Percentiles rank a stretch among this genome's conserved stretches.
phyloP scores from a whole-genome alignment of 371 early-diverging fungal species.

The Mortierella sp. region DNA sequence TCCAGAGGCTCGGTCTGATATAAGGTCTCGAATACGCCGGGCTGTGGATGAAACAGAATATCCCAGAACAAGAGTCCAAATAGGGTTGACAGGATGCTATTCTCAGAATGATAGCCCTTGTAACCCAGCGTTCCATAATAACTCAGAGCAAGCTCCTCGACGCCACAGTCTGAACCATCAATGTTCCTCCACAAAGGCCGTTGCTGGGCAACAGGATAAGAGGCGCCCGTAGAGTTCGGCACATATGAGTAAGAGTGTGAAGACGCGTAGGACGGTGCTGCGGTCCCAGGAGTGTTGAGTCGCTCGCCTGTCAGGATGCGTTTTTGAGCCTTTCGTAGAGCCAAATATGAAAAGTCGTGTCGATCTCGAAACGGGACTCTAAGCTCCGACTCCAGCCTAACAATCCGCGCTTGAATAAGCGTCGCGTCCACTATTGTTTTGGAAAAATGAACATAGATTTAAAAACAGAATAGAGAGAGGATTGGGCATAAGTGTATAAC shows the following conservation, averaged over 20 bases:
- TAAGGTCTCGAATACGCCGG: conserved; percentile 83
- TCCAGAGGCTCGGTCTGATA: conserved; percentile 81
- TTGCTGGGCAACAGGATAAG: conserved; percentile 26
- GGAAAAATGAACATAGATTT: too few species aligned
- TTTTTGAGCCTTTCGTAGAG: conserved; percentile 58
- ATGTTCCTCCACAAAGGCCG: conserved; percentile 60
- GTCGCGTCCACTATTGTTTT: conserved; percentile 44
- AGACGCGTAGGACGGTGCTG: conserved; percentile 44
- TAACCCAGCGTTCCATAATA: conserved; percentile 69
- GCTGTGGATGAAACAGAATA: conserved; percentile 69
- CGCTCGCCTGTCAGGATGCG: conserved; percentile 51
- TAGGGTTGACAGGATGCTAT: conserved; percentile 67
- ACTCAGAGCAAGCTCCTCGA: conserved; percentile 71
- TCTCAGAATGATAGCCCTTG: conserved; percentile 77
- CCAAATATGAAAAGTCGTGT: conserved; percentile 66
- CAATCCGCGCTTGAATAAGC: conserved; percentile 55
- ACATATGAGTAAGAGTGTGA: conserved; percentile 46
- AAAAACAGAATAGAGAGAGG: too few species aligned
- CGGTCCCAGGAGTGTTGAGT: conserved; percentile 49
- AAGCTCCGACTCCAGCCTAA: conserved; percentile 62
- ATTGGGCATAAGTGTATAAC: neutral
- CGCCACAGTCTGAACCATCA: conserved; percentile 66
- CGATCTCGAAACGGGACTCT: conserved; percentile 65
- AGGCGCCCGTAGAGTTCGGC: conserved; percentile 34
- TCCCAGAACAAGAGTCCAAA: conserved; percentile 82